These are phyloP conservation scores for Liquidambar formosana DNA, from an alignment of 164 flowering plant species.

Conservation along the genomic window DNA sequence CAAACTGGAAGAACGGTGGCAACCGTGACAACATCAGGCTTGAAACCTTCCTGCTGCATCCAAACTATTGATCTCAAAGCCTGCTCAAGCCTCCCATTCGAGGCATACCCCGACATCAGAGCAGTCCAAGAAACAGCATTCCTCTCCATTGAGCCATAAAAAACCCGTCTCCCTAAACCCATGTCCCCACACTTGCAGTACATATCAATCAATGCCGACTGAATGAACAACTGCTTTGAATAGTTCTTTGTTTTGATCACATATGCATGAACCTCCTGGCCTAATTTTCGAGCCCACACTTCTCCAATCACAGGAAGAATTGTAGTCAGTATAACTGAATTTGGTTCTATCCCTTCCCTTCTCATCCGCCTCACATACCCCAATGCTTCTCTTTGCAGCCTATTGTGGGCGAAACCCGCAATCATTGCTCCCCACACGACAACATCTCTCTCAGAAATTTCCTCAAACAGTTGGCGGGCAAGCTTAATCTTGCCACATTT, in stretches of 20 bases:
- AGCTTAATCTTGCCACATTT: conserved; percentile 78
- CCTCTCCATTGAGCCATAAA: conserved; percentile 58
- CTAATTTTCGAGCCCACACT: conserved; percentile 43
- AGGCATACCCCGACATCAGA: conserved; percentile 72
- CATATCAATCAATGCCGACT: conserved; percentile 79
- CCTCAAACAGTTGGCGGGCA: conserved; percentile 66
- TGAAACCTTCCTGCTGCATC: conserved; percentile 95
- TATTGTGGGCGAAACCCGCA: conserved; percentile 83
- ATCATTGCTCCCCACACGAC: conserved; percentile 88
- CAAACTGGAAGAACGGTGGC: conserved; percentile 87
- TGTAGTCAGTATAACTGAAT: conserved; percentile 64
- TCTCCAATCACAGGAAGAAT: conserved; percentile 78
- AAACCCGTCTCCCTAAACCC: conserved; percentile 64
- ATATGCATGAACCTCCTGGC: conserved; percentile 76
- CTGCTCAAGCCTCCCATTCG: conserved; percentile 73
- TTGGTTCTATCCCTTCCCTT: conserved; percentile 55
- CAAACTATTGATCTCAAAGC: conserved; percentile 77
- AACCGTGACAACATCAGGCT: conserved; percentile 84
- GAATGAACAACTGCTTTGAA: conserved; percentile 53
- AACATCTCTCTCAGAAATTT: conserved; percentile 58
- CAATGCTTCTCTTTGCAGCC: conserved; percentile 59
- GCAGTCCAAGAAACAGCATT: conserved; percentile 89
- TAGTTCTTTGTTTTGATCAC: conserved; percentile 57
- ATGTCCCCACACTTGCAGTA: conserved; percentile 84
- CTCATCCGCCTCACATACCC: conserved; percentile 61